A percentile compares a stretch with the other conserved stretches of the same genome.
Conservation (phyloP, 2,329 filamentous ascomycete genomes). For the Lanzia echinophila region DNA sequence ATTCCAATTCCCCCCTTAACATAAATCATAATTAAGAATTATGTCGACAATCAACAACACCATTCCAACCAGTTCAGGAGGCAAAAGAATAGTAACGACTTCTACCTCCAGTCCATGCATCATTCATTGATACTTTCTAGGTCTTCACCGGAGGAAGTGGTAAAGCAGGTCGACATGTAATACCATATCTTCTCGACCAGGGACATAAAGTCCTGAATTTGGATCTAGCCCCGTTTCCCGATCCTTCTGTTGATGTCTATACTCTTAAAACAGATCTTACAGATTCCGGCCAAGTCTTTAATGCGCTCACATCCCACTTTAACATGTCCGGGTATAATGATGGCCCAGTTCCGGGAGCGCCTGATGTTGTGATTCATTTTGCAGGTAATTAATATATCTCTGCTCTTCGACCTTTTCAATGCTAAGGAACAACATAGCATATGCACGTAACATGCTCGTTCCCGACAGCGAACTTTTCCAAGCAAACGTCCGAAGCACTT, state of each 20-base stretch:
- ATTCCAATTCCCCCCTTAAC: too few species aligned
- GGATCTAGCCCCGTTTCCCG: constrained; percentile 30
- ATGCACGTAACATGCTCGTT: constrained; percentile 53
- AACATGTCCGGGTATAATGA: constrained; percentile 39
- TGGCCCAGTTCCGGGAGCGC: constrained; percentile 36
- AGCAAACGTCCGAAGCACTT: constrained; percentile 48
- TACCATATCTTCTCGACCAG: constrained; percentile 28
- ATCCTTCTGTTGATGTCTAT: constrained; percentile 25
- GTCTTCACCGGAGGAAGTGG: constrained; percentile 34
- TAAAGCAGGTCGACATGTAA: constrained; percentile 32
- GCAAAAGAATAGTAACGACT: background rate
- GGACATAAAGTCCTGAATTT: constrained; percentile 34
- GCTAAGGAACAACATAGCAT: constrained; percentile 43
- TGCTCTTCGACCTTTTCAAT: too few species aligned
- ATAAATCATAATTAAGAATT: too few species aligned
- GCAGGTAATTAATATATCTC: constrained; percentile 42
- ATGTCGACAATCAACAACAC: background rate
- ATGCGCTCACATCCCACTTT: constrained; percentile 42
- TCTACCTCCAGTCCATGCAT: background rate
- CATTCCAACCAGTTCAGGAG: background rate
- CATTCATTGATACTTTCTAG: constrained; percentile 4
- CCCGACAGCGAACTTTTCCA: constrained; percentile 54
- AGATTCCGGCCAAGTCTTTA: constrained; percentile 35
- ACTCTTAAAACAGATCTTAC: constrained; percentile 33
- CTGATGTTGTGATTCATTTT: constrained; percentile 54